A percentile compares a stretch with the other conserved stretches of the same genome.
These are phyloP conservation scores for Colletotrichum trifolii DNA, from an alignment of 2,329 filamentous ascomycete genomes.

Conservation along the genomic window DNA sequence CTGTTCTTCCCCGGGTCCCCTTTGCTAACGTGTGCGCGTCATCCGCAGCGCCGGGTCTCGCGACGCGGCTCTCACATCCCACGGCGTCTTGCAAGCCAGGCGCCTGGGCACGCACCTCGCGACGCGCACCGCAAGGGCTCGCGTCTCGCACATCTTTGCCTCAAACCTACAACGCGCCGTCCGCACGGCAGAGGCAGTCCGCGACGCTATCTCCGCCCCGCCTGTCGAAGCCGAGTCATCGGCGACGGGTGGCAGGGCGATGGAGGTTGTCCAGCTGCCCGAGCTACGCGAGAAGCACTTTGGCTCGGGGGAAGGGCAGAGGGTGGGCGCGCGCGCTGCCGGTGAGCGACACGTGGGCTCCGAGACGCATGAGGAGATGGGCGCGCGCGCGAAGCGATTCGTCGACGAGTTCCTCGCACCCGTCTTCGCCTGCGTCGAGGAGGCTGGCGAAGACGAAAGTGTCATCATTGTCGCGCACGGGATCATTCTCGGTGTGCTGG, in stretches of 20 bases:
- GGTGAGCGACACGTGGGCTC: slow-evolving; percentile 57
- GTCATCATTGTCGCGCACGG: slow-evolving; percentile 85
- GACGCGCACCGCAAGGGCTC: slow-evolving; percentile 40
- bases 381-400: slow-evolving; percentile 71
- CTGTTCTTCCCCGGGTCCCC: slow-evolving; percentile 5
- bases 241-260: slow-evolving; percentile 13
- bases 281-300: slow-evolving; percentile 80
- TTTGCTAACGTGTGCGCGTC: slow-evolving; percentile 40
- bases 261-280: slow-evolving; percentile 52
- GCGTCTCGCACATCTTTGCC: slow-evolving; percentile 75
- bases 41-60: slow-evolving; percentile 74
- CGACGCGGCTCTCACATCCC: slow-evolving; percentile 83
- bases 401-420: slow-evolving; percentile 72
- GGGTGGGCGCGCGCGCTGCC: slow-evolving; percentile 52
- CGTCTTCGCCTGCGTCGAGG: slow-evolving; percentile 47
- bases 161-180: slow-evolving; percentile 81
- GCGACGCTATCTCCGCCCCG: slow-evolving; percentile 60
- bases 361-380: slow-evolving; percentile 78
- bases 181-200: slow-evolving; percentile 76
- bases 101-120: slow-evolving; percentile 74
- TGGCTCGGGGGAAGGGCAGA: slow-evolving; percentile 75
- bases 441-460: slow-evolving; percentile 23
- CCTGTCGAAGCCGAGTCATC: slow-evolving; percentile 3
- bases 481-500: slow-evolving; percentile 78
- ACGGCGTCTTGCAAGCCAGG: slow-evolving; percentile 83